A percentile compares a stretch with the other conserved stretches of the same genome.
phyloP scores from a whole-genome alignment of 345 rosid species.

The Syzygium aromaticum region DNA sequence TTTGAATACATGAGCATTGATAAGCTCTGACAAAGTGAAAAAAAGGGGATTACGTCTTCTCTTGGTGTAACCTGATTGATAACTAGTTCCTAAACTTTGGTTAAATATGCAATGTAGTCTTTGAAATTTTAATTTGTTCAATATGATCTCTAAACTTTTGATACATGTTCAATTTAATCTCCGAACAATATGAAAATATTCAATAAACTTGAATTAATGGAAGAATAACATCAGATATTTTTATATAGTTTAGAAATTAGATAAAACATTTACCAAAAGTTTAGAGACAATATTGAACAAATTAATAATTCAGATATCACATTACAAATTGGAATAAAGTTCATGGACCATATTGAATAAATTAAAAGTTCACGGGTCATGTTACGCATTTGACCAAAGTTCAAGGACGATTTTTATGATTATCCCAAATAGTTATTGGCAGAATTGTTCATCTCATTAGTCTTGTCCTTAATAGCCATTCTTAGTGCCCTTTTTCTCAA shows the following conservation, averaged over 20 bases:
- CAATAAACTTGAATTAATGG: neutral
- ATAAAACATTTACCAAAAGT: too few species aligned
- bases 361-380: fast-evolving
- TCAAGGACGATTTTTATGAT: too few species aligned
- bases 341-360: fast-evolving
- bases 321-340: too few species aligned
- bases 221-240: too few species aligned
- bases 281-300: too few species aligned
- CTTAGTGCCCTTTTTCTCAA: neutral
- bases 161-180: neutral
- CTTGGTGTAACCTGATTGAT: neutral
- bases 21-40: neutral
- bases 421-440: neutral
- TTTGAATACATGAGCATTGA: neutral
- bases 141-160: too few species aligned
- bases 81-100: too few species aligned
- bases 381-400: too few species aligned
- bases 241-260: fast-evolving
- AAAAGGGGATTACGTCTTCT: neutral
- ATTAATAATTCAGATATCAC: too few species aligned
- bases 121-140: fast-evolving
- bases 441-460: neutral
- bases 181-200: too few species aligned
- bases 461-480: neutral
- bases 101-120: fast-evolving